Percentiles rank a stretch among this genome's conserved stretches.
Evolutionary conservation across 352 stramenopile species (phyloP).

Genomic region (Plasmopara halstedii): DNA sequence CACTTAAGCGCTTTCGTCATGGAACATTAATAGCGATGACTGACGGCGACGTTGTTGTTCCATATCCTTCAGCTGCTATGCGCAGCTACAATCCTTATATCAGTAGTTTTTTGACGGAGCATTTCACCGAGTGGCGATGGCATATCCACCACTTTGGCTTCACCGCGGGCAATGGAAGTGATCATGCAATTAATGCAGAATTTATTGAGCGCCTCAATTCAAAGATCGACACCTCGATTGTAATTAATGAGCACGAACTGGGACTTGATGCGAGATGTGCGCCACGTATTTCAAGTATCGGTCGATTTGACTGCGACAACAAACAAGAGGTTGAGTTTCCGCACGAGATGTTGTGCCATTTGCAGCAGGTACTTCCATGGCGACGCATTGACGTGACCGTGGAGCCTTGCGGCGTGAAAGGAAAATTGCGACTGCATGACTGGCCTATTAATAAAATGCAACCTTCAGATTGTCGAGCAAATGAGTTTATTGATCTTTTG

Average conservation of each 20-base stretch:
- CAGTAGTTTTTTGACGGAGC: constrained; percentile 41
- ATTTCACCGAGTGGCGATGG: constrained; percentile 61
- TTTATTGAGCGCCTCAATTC: constrained; percentile 32
- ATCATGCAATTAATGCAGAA: background rate
- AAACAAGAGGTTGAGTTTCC: constrained; percentile 76
- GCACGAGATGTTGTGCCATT: constrained; percentile 45
- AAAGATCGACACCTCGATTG: constrained; percentile 36
- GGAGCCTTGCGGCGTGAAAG: constrained; percentile 51
- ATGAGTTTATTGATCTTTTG: constrained; percentile 73
- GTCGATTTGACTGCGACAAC: constrained; percentile 60
- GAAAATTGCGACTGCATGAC: constrained; percentile 68
- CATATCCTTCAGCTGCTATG: constrained; percentile 64
- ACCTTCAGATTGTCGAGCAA: constrained; percentile 40
- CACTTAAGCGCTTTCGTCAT: constrained; percentile 45
- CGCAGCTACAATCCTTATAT: constrained; percentile 61
- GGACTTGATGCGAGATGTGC: constrained; percentile 30
- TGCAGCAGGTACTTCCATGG: constrained; percentile 49
- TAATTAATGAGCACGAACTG: constrained; percentile 26
- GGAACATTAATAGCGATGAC: constrained; percentile 71
- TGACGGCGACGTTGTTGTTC: constrained; percentile 67
- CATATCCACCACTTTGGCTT: constrained; percentile 68
- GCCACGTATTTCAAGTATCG: constrained; percentile 46
- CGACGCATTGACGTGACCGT: constrained; percentile 62
- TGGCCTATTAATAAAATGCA: constrained; percentile 79
- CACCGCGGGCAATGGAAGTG: background rate